Percentiles rank a stretch among this genome's conserved stretches.
phyloP scores from a whole-genome alignment of 106 monocot genomes.

The Gastrodia elata region DNA sequence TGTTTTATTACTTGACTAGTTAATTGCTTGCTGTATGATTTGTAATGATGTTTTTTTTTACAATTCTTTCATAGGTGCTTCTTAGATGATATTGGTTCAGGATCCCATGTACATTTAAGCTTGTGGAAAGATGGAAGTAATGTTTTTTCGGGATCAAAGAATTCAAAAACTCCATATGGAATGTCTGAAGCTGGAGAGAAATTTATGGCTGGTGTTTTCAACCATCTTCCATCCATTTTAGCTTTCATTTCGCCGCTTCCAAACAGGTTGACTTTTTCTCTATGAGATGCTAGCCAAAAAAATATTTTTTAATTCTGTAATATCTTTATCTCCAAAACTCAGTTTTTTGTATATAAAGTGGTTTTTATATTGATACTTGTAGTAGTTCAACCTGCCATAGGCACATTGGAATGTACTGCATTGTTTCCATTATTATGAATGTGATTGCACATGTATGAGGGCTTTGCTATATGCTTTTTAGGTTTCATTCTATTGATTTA shows the following conservation, averaged over 20 bases:
- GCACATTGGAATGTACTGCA: too few species aligned
- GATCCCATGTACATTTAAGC: conserved; percentile 92
- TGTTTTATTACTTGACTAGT: neutral
- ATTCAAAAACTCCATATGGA: conserved; percentile 53
- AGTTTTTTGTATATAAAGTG: too few species aligned
- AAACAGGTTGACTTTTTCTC: conserved; percentile 52
- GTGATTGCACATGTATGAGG: neutral
- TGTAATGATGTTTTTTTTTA: neutral
- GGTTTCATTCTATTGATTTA: neutral
- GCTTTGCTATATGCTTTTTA: neutral
- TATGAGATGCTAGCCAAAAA: neutral
- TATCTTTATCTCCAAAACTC: too few species aligned
- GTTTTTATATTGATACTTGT: neutral
- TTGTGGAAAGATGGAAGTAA: conserved; percentile 79
- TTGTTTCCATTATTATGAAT: neutral
- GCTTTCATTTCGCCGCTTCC: conserved; percentile 84
- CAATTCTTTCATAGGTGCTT: conserved; percentile 30
- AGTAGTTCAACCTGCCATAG: neutral
- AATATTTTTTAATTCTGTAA: too few species aligned
- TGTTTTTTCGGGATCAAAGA: conserved; percentile 71
- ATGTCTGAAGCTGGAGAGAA: conserved; percentile 84
- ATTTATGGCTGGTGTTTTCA: conserved; percentile 88
- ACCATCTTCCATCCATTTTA: conserved; percentile 90
- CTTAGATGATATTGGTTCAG: conserved; percentile 72
- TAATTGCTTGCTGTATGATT: neutral